phyloP scores from a whole-genome alignment of 2,329 filamentous ascomycete species.

The Rhynchosporium agropyri region DNA sequence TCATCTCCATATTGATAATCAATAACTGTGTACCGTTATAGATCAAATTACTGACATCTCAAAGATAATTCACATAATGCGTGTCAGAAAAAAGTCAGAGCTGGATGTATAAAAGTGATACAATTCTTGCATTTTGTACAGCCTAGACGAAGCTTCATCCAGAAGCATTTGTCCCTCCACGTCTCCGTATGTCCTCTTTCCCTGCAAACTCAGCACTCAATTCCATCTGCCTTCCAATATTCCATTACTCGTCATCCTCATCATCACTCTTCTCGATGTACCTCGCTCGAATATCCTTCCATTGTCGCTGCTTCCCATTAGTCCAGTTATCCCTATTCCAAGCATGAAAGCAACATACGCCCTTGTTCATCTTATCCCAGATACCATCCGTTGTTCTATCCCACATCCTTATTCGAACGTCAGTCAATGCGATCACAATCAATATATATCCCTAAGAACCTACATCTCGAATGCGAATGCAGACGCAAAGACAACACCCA shows the following conservation, averaged over 20 bases:
- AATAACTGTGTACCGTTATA: no score
- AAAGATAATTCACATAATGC: neutral
- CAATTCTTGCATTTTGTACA: conserved; percentile 40
- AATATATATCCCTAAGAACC: conserved; percentile 44
- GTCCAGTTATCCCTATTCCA: conserved; percentile 28
- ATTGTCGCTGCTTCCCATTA: conserved; percentile 76
- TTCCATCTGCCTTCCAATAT: neutral
- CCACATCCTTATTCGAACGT: conserved; percentile 64
- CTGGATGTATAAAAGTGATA: conserved; percentile 23
- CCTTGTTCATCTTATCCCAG: conserved; percentile 90
- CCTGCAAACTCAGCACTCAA: conserved; percentile 7
- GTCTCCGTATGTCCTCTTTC: conserved; percentile 17
- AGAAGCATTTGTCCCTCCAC: conserved; percentile 14
- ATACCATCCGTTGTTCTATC: conserved; percentile 80
- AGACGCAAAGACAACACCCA: conserved; percentile 80
- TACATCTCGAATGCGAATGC: conserved; percentile 96
- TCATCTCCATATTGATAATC: neutral
- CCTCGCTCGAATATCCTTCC: conserved; percentile 96
- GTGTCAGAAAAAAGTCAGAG: neutral
- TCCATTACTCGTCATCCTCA: conserved; percentile 44
- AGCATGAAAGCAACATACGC: conserved; percentile 64
- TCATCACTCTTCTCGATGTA: conserved; percentile 75
- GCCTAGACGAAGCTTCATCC: conserved; percentile 24
- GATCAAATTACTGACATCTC: neutral
- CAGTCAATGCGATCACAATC: conserved; percentile 18